phyloP scores from a whole-genome alignment of 345 rosid genomes.

The Salix arbutifolia region DNA sequence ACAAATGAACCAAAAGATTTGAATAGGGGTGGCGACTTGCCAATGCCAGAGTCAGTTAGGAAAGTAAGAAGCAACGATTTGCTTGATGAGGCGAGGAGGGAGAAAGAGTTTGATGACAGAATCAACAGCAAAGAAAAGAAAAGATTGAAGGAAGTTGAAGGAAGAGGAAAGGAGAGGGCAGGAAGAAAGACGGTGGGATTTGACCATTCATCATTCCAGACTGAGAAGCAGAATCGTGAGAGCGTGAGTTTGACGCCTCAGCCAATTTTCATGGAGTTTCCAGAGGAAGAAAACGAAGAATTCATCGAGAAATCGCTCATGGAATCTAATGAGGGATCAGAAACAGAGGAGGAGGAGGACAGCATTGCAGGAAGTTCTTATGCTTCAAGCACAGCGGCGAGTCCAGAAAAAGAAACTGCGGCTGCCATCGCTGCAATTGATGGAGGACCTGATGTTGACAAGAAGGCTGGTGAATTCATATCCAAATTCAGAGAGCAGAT shows the following conservation, averaged over 20 bases:
- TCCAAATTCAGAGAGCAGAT: slow-evolving; percentile 99
- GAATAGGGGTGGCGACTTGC: not conserved
- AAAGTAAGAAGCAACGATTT: slow-evolving; percentile 33
- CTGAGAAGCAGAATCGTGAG: slow-evolving; percentile 17
- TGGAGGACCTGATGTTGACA: slow-evolving; percentile 79
- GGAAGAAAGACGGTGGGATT: slow-evolving; percentile 10
- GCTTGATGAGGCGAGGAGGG: slow-evolving; percentile 19
- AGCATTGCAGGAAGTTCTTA: slow-evolving; percentile 7
- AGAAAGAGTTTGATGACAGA: slow-evolving; percentile 13
- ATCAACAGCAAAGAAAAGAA: slow-evolving; percentile 7
- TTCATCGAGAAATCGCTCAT: slow-evolving; percentile 26
- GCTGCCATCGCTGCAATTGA: slow-evolving; percentile 28
- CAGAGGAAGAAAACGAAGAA: slow-evolving; percentile 19
- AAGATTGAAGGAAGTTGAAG: not conserved
- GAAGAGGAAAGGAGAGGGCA: not conserved
- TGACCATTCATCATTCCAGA: slow-evolving; percentile 25
- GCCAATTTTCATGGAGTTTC: slow-evolving; percentile 33
- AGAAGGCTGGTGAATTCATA: slow-evolving; percentile 94
- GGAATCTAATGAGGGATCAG: slow-evolving; percentile 36
- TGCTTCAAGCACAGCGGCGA: not conserved
- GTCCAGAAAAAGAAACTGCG: slow-evolving; percentile 19
- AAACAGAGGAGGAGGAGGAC: slow-evolving; percentile 27
- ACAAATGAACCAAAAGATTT: slow-evolving; percentile 15
- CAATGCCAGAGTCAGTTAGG: slow-evolving; percentile 28
- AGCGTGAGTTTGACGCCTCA: slow-evolving; percentile 15